Evolutionary conservation across 202 grass and related monocot genomes (phyloP).

Genomic region (Setaria italica): DNA sequence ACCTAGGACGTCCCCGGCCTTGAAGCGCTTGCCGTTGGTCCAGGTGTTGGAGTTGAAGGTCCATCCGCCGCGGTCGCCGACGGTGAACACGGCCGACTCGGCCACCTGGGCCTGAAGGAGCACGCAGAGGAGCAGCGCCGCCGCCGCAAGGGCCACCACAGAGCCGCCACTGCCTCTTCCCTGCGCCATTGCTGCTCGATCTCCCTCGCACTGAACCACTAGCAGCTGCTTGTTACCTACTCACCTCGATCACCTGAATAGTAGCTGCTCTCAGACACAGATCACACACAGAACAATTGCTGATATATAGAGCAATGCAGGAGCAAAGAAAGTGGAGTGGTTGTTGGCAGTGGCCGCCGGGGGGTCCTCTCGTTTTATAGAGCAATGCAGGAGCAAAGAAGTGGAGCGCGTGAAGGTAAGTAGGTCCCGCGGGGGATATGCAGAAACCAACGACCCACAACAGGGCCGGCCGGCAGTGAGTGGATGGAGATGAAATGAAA

Average conservation of each 20-base stretch:
- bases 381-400: background rate
- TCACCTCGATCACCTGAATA: too few relatives aligned
- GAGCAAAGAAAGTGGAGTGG: conserved; percentile 13
- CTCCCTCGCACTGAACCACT: too few relatives aligned
- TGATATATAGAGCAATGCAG: background rate
- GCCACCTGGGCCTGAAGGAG: conserved; percentile 50
- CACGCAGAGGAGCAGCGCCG: conserved; percentile 51
- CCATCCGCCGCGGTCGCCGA: conserved; percentile 74
- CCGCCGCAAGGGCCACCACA: background rate
- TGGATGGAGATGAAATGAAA: background rate
- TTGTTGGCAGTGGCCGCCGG: conserved; percentile 29
- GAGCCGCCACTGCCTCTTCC: conserved; percentile 64
- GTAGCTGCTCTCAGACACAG: too few relatives aligned
- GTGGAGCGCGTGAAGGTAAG: conserved; percentile 48
- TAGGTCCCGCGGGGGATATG: background rate
- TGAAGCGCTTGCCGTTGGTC: conserved; percentile 79
- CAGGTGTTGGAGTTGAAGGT: conserved; percentile 53
- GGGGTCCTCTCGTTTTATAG: conserved; percentile 16
- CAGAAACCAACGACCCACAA: conserved; percentile 53
- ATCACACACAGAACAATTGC: too few relatives aligned
- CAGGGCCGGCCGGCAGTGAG: background rate
- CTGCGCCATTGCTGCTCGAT: conserved; percentile 22
- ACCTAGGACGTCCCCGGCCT: conserved; percentile 72
- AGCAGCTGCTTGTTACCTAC: too few relatives aligned
- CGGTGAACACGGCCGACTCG: conserved; percentile 68